Base-by-base conservation (phyloP, 495 filamentous ascomycete genomes). In the Podospora sp. region DNA sequence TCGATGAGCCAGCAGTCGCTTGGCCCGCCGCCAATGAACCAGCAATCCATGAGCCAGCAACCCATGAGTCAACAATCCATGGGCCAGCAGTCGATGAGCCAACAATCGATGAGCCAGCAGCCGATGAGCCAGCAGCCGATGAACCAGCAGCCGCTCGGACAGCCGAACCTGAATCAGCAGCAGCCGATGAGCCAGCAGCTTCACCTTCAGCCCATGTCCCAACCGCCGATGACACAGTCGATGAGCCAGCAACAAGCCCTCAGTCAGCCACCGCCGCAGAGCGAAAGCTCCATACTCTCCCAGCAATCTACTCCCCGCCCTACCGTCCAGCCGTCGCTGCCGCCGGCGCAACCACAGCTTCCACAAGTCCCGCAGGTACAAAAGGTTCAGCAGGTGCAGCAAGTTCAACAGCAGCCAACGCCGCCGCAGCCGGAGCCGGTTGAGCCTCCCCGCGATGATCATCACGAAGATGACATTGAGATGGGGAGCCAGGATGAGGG, bases 381-480 rank as follows among this genome's bases (percentile, higher is more conserved):
- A 40, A 69, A 75, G 49, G 57, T 68, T 1, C 72, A 69, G 27
- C 65, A 69, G 8, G 60, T 59, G 4, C 72, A 79, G 26, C 79
- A 76, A 40, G 72, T 75, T 14, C 73, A 75, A 56, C 76, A 78
- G 25, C 77, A 77, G 51, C 76, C 71, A 20, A 50, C 78, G 1
- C 74, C 78, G 9, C 75, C 76, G 57, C 79, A 77, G 18, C 67
- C 78, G 20, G 80, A 80, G 36, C 69, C 78, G 26, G 73, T 65
- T 14, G 72, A 73, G 20, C 66, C 79, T 14, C 65, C 68, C 1
- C 79, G 75, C 22, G 78, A 80, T 22, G 51, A 63, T 29, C 73
- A 78, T 49, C 77, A 76, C 26, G 79, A 77, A 61, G 80, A 82
- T 21, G 81, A 82, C 8, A 79, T 82, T 73, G 81, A 82, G 14